Evolutionary conservation across 495 filamentous ascomycete species (phyloP).

Genomic region (Penicillium psychrofluorescens): DNA sequence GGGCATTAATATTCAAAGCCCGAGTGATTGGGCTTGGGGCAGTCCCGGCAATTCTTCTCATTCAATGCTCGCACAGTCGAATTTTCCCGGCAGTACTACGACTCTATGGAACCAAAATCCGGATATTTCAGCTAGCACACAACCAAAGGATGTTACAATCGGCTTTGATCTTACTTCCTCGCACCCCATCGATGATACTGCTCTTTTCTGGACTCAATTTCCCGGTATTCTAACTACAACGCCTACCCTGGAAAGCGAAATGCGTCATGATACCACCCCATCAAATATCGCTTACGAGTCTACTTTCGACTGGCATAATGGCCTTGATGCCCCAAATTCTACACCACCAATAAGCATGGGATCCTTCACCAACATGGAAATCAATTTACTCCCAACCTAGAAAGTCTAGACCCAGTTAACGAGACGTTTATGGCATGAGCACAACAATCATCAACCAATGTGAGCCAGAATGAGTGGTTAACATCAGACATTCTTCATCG

Average conservation of each 20-base stretch:
- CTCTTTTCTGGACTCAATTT: conserved; percentile 7
- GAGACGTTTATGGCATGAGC: too few relatives aligned
- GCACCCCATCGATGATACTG: conserved; percentile 4
- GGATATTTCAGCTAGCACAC: neutral
- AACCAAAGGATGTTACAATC: neutral
- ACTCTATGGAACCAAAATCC: conserved; percentile 1
- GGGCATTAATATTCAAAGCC: too few relatives aligned
- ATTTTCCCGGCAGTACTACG: neutral
- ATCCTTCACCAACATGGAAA: neutral
- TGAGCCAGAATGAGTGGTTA: too few relatives aligned
- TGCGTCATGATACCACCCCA: neutral
- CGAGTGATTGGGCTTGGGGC: neutral
- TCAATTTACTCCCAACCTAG: neutral
- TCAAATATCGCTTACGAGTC: neutral
- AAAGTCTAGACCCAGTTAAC: neutral
- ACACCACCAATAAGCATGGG: neutral
- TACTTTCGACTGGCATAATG: neutral
- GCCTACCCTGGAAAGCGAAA: neutral
- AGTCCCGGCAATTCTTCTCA: neutral
- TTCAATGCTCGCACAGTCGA: neutral
- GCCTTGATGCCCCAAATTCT: neutral
- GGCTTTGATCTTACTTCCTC: neutral
- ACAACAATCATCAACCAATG: too few relatives aligned
- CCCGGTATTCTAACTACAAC: neutral
- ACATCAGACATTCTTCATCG: conserved; percentile 4